A percentile compares a stretch with the other conserved stretches of the same genome.
These are phyloP conservation scores for Pichia nanzhaoensis DNA, from an alignment of 805 yeast genomes.

Conservation along the genomic window DNA sequence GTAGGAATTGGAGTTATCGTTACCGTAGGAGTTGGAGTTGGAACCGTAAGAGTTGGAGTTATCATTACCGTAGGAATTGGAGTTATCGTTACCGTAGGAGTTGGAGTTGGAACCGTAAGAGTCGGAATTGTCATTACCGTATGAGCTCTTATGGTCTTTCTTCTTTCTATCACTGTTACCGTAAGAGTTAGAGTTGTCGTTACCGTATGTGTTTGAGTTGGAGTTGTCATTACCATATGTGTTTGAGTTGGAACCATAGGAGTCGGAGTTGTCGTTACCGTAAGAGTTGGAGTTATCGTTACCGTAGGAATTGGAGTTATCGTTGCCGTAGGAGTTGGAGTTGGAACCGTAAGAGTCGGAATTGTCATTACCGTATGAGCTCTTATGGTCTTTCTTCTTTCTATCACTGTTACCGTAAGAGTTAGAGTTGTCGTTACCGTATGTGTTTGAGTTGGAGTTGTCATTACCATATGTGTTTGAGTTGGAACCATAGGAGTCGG, in stretches of 20 bases:
- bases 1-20: conserved; percentile 18
- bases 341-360: conserved; percentile 28
- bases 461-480: conserved; percentile 14
- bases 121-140: conserved; percentile 23
- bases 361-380: conserved; percentile 19
- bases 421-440: conserved; percentile 23
- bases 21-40: conserved; percentile 20
- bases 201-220: conserved; percentile 24
- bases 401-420: conserved; percentile 12
- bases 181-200: conserved; percentile 18
- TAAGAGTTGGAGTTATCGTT: conserved; percentile 22
- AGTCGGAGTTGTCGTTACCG: conserved; percentile 25
- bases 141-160: no score
- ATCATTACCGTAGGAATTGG: background rate
- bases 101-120: conserved; percentile 24
- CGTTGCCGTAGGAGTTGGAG: conserved; percentile 11
- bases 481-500: conserved; percentile 28
- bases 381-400: no score
- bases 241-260: conserved; percentile 25
- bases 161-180: conserved; percentile 9
- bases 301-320: background rate
- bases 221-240: conserved; percentile 14
- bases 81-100: conserved; percentile 10
- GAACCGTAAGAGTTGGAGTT: conserved; percentile 11
- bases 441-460: conserved; percentile 21